Conservation (phyloP, 768 basidiomycete genomes). For the Tricholoma saponaceum region DNA sequence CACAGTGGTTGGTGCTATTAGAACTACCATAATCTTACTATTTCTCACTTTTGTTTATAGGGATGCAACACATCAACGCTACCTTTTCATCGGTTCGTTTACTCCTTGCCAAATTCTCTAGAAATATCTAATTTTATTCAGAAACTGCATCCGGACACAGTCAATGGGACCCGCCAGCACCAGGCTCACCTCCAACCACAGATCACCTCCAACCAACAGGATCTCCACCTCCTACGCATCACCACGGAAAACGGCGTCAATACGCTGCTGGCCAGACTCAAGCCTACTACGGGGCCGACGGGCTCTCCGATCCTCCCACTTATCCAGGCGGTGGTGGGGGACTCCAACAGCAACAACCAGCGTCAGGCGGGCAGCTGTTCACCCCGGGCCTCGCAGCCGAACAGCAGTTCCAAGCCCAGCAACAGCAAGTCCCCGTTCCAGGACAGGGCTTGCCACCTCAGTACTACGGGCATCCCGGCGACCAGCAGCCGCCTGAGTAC, state of each 20-base stretch:
- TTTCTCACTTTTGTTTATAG: constrained; percentile 33
- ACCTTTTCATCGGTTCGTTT: constrained; percentile 83
- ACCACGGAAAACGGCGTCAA: constrained; percentile 73
- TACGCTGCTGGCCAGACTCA: constrained; percentile 95
- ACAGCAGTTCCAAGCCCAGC: constrained; percentile 63
- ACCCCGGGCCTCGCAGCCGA: constrained; percentile 79
- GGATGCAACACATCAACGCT: constrained; percentile 77
- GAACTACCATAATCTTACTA: not conserved
- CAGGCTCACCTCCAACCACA: constrained; percentile 25
- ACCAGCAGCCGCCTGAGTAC: constrained; percentile 43
- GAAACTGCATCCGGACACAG: constrained; percentile 80
- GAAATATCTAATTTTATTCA: constrained; percentile 33
- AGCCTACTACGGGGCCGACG: constrained; percentile 67
- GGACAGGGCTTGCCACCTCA: constrained; percentile 3
- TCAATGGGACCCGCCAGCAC: constrained; percentile 83
- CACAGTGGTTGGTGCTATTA: constrained; percentile 71
- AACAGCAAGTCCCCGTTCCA: constrained; percentile 34
- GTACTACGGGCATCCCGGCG: constrained; percentile 39
- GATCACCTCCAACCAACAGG: constrained; percentile 36
- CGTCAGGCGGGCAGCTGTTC: constrained; percentile 59
- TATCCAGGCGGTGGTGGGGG: constrained; percentile 25
- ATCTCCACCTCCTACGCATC: constrained; percentile 42
- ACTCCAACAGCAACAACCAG: constrained; percentile 35
- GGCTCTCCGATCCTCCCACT: constrained; percentile 39
- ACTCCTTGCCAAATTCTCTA: too few relatives aligned